Percentiles rank a stretch among this genome's conserved stretches.
These are phyloP conservation scores for Pseudogymnoascus verrucosus DNA, from an alignment of 2,329 filamentous ascomycete genomes.

Conservation along the genomic window DNA sequence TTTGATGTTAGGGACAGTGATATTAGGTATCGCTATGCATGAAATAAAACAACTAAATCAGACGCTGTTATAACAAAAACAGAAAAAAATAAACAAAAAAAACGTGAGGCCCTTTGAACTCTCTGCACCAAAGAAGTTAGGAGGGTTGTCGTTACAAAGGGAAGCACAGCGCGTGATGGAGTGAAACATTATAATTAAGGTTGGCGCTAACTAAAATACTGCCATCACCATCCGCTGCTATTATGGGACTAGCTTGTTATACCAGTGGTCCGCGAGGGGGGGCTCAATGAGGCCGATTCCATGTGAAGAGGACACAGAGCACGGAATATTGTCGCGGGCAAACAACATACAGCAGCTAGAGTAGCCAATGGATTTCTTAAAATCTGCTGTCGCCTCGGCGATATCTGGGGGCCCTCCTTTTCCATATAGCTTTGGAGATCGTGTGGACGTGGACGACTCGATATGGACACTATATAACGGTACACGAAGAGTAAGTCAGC, in stretches of 20 bases:
- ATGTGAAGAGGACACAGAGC: neutral
- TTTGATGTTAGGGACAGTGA: neutral
- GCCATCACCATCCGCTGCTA: neutral
- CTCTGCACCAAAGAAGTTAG: neutral
- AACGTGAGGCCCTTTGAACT: neutral
- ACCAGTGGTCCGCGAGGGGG: neutral
- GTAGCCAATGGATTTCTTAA: conserved; percentile 81
- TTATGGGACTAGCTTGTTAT: neutral
- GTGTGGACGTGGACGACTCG: conserved; percentile 83
- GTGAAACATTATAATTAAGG: conserved; percentile 6
- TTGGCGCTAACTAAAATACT: conserved; percentile 4
- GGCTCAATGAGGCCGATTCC: neutral
- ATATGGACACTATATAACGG: conserved; percentile 97
- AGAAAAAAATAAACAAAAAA: neutral
- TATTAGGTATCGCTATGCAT: neutral
- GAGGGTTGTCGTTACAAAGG: neutral
- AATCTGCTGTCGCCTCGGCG: conserved; percentile 92
- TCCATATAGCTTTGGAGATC: conserved; percentile 86
- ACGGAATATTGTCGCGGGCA: neutral
- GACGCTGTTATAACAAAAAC: neutral
- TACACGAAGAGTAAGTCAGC: conserved; percentile 62
- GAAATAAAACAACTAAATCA: neutral
- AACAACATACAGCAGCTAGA: neutral
- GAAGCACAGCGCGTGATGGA: neutral
- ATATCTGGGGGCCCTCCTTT: conserved; percentile 93